phyloP scores from a whole-genome alignment of 805 yeast species.

The Diddensiella caesifluorescens region DNA sequence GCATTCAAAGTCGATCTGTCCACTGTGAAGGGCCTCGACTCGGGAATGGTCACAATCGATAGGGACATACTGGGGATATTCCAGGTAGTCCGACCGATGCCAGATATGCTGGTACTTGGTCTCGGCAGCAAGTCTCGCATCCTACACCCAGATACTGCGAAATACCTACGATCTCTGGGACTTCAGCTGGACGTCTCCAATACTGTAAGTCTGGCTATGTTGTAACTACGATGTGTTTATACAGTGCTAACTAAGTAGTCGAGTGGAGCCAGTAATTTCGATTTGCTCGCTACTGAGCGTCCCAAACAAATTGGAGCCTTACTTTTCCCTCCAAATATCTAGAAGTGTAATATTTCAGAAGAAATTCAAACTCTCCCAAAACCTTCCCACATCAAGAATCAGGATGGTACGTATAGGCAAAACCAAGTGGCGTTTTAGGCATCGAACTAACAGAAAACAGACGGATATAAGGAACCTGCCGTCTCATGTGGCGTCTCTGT shows the following conservation, averaged over 20 bases:
- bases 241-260: conserved; percentile 14
- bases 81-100: conserved; percentile 61
- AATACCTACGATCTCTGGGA: conserved; percentile 50
- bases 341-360: too few relatives aligned
- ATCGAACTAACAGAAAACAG: too few relatives aligned
- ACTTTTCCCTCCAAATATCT: conserved; percentile 62
- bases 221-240: conserved; percentile 1
- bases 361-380: too few relatives aligned
- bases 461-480: conserved; percentile 40
- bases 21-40: conserved; percentile 40
- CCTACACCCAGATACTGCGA: conserved; percentile 51
- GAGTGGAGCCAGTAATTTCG: conserved; percentile 65
- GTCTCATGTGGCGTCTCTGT: conserved; percentile 44
- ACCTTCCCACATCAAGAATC: too few relatives aligned
- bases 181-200: conserved; percentile 66
- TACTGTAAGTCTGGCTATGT: conserved; percentile 35
- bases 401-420: too few relatives aligned
- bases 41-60: conserved; percentile 51
- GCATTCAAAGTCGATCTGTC: conserved; percentile 53
- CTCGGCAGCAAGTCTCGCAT: conserved; percentile 61
- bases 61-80: conserved; percentile 44
- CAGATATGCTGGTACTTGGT: conserved; percentile 70
- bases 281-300: conserved; percentile 73
- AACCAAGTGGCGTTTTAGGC: too few relatives aligned
- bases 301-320: conserved; percentile 70